Evolutionary conservation across 192 early-diverging fungal species (phyloP), one percentile per base, ranked within the genome.

Genomic region (Coemansia guatemalensis): DNA sequence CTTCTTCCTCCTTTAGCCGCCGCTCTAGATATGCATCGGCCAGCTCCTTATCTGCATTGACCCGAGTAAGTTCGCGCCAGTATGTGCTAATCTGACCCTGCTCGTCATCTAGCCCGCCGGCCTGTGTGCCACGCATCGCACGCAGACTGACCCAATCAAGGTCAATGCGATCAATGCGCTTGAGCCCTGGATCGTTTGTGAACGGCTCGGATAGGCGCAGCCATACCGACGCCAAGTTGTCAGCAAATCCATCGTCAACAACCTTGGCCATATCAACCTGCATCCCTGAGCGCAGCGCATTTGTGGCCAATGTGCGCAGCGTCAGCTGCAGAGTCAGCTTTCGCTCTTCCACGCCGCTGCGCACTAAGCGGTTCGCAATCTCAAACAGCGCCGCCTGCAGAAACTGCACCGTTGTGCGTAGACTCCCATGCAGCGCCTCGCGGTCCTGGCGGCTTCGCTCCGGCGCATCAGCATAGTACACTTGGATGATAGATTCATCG

Each of bases 221-320:
- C 61, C 88, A 74, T 6, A 88, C 81, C 24, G 78, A 78, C 3
- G 86, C 75, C 23, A 95, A 67, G 59, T 93, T 95, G 57, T 87
- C 85, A 58, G 96, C 80, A 73, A 96, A 93, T 20, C 95, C 95
- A 71, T 95, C 90, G 29, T 90, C 84, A 2, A 92, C 90, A 0
- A 95, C 89, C 14, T 83, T 83, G 2, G 79, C 56, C 35, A 69
- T 74, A 58, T 97, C 90, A 5, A 94, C 90, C 70, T 95, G 89
- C 85, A 93, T 88, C 17, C 86, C 82, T 0, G 86, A 89, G 52
- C 94, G 85, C 27, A 73, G 79, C 22, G 84, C 82, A 54, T 96
- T 98, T 50, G 86, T 73, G 5, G 74, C 68, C 33, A 93, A 54
- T 2, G 87, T 72, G 26, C 83, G 83, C 14, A 88, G 81, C 56